Base-by-base conservation (phyloP, 1,284 basidiomycete species). In the Fomitopsis palustris region DNA sequence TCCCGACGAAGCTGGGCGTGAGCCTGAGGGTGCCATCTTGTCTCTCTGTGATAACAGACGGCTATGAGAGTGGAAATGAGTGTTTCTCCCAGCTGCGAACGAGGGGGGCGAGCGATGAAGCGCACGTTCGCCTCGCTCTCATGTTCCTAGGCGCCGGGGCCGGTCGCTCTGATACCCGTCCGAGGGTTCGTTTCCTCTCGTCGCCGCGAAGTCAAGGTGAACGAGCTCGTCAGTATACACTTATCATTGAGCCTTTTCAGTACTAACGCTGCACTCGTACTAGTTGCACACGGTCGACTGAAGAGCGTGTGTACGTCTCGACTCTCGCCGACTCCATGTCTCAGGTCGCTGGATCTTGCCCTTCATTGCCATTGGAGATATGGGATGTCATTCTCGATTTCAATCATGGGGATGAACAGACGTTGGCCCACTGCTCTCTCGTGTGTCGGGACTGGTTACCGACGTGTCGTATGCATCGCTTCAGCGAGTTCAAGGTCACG, bases 11-110 rank as follows among this genome's bases (percentile, higher is more conserved):
- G 66, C 65, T 3, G 67, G 68, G 45, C 45, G 49, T 35, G 49
- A 52, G 21, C 66, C 58, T 19, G 56, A 43, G 19, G 61, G 53
- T 27, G 69, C 65, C 68, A 69, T 67, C 8, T 51, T 53, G 41
- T 35, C 7, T 14, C 8, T 4, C 9, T 16, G 45, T 25, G 45
- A 29, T 29, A 29, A 25, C 9, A 19, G 23, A 21, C 42, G n/a
- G 35, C 31, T 33, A 54, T 43, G 19, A 42, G 53, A 39, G 39
- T 25, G 45, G 45, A 47, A n/a, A 27, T 14, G 17, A 16, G 43
- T 19, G 41, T 19, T 33, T 33, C 31, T 33, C 31, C 35, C 35
- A 37, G 35, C 35, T 37, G 35, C 35, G 35, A 9, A 1, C 16
- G 35, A 37, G n/a, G 35, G 10, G 35, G 35, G 16, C 8, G 6